Evolutionary conservation across 1,139 yeast species (phyloP).

Genomic region (Pichia norvegensis): DNA sequence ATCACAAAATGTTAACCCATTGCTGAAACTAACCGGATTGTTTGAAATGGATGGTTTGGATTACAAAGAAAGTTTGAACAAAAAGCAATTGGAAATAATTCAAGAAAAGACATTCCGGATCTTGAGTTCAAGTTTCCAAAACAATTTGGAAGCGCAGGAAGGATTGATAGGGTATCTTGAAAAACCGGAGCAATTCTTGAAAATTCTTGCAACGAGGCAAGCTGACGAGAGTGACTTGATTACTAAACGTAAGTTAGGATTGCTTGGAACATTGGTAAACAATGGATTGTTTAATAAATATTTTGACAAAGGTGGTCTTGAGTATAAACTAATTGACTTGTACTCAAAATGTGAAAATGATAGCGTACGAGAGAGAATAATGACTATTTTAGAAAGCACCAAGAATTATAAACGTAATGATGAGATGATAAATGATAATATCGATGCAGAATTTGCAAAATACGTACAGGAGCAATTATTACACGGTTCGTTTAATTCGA

Average conservation of each 20-base stretch:
- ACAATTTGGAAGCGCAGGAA: conserved; percentile 59
- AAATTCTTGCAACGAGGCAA: conserved; percentile 8
- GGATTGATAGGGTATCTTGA: conserved; percentile 14
- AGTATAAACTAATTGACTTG: conserved; percentile 15
- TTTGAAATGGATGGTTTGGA: conserved; percentile 7
- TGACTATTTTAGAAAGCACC: conserved; percentile 38
- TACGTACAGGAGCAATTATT: conserved; percentile 6
- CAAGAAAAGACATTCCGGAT: conserved; percentile 44
- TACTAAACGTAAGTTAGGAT: conserved; percentile 23
- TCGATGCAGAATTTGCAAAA: conserved; percentile 5
- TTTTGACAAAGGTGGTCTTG: conserved; percentile 9
- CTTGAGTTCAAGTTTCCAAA: conserved; percentile 54
- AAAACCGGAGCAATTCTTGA: conserved; percentile 16
- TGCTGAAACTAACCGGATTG: conserved; percentile 22
- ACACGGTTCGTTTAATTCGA: neutral
- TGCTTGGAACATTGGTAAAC: conserved; percentile 20
- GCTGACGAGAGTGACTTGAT: conserved; percentile 7
- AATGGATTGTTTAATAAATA: conserved; percentile 15
- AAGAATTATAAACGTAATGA: conserved; percentile 14
- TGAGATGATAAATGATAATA: conserved; percentile 1
- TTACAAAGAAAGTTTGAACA: conserved; percentile 6
- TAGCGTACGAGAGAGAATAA: conserved; percentile 31
- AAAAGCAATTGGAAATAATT: conserved; percentile 19
- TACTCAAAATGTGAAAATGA: conserved; percentile 16
- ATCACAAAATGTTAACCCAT: conserved; percentile 22